A percentile compares a stretch with the other conserved stretches of the same genome.
Conservation (phyloP, 495 filamentous ascomycete genomes). For the Darksidea phi region DNA sequence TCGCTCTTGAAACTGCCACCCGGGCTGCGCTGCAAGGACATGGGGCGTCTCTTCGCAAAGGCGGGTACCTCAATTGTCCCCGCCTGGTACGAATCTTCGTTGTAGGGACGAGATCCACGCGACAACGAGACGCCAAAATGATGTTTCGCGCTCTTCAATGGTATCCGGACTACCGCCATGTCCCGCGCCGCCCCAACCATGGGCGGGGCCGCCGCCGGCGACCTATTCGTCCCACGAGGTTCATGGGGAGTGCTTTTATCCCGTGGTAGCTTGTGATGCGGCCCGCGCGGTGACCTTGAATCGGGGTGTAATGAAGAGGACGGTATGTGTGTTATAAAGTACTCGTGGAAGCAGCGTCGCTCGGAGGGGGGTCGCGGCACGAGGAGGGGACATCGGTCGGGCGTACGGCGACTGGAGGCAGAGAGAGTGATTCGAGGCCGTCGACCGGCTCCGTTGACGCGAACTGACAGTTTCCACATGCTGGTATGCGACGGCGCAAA, state of each 20-base stretch:
- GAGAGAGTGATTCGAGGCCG: slow-evolving; percentile 3
- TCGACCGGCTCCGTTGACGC: slow-evolving; percentile 17
- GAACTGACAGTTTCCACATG: slow-evolving; percentile 33
- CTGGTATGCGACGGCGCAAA: slow-evolving; percentile 12
- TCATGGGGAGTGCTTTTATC: slow-evolving; percentile 76
- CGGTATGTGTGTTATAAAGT: slow-evolving; percentile 94
- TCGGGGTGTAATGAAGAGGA: slow-evolving; percentile 93
- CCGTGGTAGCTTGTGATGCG: slow-evolving; percentile 79
- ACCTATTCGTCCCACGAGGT: slow-evolving; percentile 55
- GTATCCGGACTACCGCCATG: slow-evolving; percentile 96
- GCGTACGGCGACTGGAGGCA: background rate
- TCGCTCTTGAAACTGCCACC: slow-evolving; percentile 46
- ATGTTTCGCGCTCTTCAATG: slow-evolving; percentile 87
- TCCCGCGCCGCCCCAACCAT: slow-evolving; percentile 56
- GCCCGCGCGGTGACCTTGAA: slow-evolving; percentile 60
- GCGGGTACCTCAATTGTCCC: slow-evolving; percentile 89
- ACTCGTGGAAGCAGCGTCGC: slow-evolving; percentile 76
- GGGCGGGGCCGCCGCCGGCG: slow-evolving; percentile 36
- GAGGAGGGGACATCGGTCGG: background rate
- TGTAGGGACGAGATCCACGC: slow-evolving; percentile 77
- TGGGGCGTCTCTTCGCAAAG: slow-evolving; percentile 78
- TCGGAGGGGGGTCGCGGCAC: background rate
- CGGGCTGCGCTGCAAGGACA: slow-evolving; percentile 57
- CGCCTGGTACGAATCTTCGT: slow-evolving; percentile 94
- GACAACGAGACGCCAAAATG: slow-evolving; percentile 82